Evolutionary conservation across 163 green algal species (phyloP).

Genomic region (Chlorella variabilis): DNA sequence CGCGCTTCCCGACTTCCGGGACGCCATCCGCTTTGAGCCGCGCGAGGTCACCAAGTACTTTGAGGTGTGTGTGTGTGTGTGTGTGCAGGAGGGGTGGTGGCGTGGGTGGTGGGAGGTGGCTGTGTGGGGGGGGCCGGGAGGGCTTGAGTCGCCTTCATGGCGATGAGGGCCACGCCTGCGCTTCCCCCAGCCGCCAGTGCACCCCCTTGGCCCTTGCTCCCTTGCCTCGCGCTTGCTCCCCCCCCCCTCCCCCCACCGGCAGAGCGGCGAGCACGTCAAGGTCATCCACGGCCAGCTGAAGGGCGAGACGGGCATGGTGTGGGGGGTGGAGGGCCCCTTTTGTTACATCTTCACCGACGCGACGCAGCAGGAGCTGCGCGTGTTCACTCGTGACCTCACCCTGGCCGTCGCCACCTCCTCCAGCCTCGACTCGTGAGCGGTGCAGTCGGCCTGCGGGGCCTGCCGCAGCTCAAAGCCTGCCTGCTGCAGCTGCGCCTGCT

Average conservation of each 20-base stretch:
- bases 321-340: constrained; percentile 72
- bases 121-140: too few relatives aligned
- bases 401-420: constrained; percentile 62
- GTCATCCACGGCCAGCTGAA: constrained; percentile 81
- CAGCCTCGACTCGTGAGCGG: constrained; percentile 36
- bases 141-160: too few relatives aligned
- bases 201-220: too few relatives aligned
- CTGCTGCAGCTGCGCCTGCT: too few relatives aligned
- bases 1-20: constrained; percentile 64
- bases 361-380: constrained; percentile 81
- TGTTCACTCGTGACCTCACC: constrained; percentile 88
- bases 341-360: constrained; percentile 83
- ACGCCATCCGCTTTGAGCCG: constrained; percentile 72
- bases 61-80: constrained; percentile 49
- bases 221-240: neutral
- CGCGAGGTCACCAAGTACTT: constrained; percentile 90
- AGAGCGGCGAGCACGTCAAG: constrained; percentile 90
- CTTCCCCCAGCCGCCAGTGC: neutral
- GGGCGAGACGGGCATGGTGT: constrained; percentile 90
- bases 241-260: neutral
- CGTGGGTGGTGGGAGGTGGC: neutral
- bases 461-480: too few relatives aligned
- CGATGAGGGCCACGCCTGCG: neutral
- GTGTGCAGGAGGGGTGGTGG: neutral
- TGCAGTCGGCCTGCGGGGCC: too few relatives aligned